Conservation (phyloP, 2,329 filamentous ascomycete genomes). For the Talaromyces sp. region DNA sequence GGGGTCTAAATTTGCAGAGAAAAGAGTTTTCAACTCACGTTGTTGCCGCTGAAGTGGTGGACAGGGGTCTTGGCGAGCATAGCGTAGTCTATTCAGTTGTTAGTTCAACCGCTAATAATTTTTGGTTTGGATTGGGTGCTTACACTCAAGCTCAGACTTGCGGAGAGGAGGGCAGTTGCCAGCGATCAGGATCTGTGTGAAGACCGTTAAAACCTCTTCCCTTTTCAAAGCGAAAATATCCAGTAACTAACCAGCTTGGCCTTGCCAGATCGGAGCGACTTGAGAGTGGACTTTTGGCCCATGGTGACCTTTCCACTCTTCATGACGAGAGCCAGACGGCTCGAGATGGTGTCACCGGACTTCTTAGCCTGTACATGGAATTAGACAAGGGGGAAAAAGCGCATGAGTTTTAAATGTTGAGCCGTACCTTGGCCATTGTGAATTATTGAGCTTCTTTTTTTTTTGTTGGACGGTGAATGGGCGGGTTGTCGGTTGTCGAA, state of each 20-base stretch:
- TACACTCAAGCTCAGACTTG: conserved; percentile 93
- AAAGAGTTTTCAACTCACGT: conserved; percentile 64
- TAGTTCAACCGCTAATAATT: neutral
- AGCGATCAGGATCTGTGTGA: conserved; percentile 67
- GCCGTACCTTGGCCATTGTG: conserved; percentile 12
- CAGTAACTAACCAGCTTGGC: conserved; percentile 64
- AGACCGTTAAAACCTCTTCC: neutral
- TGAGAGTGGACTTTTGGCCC: conserved; percentile 84
- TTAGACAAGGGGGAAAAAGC: neutral
- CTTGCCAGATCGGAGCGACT: conserved; percentile 90
- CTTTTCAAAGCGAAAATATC: neutral
- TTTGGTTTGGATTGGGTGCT: conserved; percentile 11
- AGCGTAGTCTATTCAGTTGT: conserved; percentile 8
- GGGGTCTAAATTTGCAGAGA: conserved; percentile 7
- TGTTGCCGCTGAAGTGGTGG: conserved; percentile 98
- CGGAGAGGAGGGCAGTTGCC: conserved; percentile 97
- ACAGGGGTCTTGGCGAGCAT: conserved; percentile 80
- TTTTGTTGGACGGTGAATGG: neutral
- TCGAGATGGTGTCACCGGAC: conserved; percentile 13
- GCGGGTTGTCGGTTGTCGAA: conserved; percentile 1
- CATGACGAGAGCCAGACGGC: conserved; percentile 25
- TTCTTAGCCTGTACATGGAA: conserved; percentile 6
- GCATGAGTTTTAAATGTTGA: neutral
- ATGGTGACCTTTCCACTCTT: conserved; percentile 58
- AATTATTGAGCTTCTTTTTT: conserved; percentile 5